Conservation (phyloP, 2,329 filamentous ascomycete species). For the Diplocarpon mali region DNA sequence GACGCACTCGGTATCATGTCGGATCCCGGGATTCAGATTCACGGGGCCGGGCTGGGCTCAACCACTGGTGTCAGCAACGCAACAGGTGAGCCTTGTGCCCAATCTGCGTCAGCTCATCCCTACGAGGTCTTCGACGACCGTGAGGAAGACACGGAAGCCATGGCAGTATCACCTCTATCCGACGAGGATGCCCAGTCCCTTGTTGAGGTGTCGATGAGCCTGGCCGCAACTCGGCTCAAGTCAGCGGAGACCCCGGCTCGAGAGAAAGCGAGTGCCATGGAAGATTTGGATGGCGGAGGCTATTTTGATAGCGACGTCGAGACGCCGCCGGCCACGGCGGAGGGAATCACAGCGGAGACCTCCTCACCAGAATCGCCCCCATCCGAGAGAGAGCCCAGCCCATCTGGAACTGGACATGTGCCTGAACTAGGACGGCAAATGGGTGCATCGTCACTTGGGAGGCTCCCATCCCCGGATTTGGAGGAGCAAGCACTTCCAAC, state of each 20-base stretch:
- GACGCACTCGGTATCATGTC: not conserved
- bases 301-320: slow-evolving; percentile 30
- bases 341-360: not conserved
- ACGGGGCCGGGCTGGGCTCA: not conserved
- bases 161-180: slow-evolving; percentile 15
- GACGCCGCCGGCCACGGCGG: slow-evolving; percentile 18
- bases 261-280: slow-evolving; percentile 47
- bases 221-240: slow-evolving; percentile 43
- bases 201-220: slow-evolving; percentile 48
- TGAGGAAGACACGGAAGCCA: slow-evolving; percentile 18
- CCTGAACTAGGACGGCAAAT: slow-evolving; percentile 20
- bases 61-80: slow-evolving; percentile 4
- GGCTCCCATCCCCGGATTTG: slow-evolving; percentile 24
- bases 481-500: slow-evolving; percentile 17
- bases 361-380: not conserved
- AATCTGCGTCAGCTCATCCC: slow-evolving; percentile 5
- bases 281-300: slow-evolving; percentile 35
- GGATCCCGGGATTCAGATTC: slow-evolving; percentile 1
- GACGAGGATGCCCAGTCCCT: slow-evolving; percentile 48
- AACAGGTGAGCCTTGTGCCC: not conserved
- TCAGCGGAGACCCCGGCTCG: slow-evolving; percentile 43
- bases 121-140: slow-evolving; percentile 6
- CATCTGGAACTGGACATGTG: not conserved
- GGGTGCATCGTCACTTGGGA: slow-evolving; percentile 15
- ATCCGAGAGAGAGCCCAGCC: not conserved